A percentile compares a stretch with the other conserved stretches of the same genome.
These are phyloP conservation scores for Zymoseptoria brevis DNA, from an alignment of 2,329 filamentous ascomycete genomes.

Conservation along the genomic window DNA sequence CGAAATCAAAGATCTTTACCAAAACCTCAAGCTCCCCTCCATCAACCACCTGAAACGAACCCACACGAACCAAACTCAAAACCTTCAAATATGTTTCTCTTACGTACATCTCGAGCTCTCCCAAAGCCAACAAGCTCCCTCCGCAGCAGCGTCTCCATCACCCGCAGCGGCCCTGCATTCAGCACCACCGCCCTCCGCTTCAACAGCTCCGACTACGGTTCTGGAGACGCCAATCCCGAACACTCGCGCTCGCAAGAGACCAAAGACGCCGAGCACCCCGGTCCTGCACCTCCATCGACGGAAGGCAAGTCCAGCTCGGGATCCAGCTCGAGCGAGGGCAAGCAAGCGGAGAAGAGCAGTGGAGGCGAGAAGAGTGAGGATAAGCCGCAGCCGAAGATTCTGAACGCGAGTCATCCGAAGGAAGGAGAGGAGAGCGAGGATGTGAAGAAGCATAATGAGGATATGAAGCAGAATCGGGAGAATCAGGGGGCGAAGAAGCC, in stretches of 20 bases:
- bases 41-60: not conserved
- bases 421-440: slow-evolving; percentile 6
- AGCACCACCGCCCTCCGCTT: slow-evolving; percentile 1
- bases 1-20: not conserved
- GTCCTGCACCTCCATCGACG: slow-evolving; percentile 7
- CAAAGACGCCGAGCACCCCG: slow-evolving; percentile 10
- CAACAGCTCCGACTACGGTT: slow-evolving; percentile 9
- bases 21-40: not conserved
- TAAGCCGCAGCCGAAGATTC: slow-evolving; percentile 7
- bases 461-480: slow-evolving; percentile 38
- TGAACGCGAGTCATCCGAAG: slow-evolving; percentile 5
- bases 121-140: not conserved
- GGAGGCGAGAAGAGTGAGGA: not conserved
- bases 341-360: not conserved
- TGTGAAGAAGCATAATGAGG: slow-evolving; percentile 24
- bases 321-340: not conserved
- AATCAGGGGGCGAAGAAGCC: slow-evolving; percentile 5
- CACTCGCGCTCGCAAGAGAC: not conserved
- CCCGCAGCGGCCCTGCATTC: slow-evolving; percentile 1
- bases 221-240: slow-evolving; percentile 6
- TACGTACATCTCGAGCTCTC: slow-evolving; percentile 4
- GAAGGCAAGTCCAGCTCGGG: not conserved
- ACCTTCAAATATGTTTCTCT: slow-evolving; percentile 6
- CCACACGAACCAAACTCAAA: not conserved
- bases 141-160: not conserved